These are phyloP conservation scores for Pestalotiopsis sp. DNA, from an alignment of 2,329 filamentous ascomycete genomes.

Conservation along the genomic window DNA sequence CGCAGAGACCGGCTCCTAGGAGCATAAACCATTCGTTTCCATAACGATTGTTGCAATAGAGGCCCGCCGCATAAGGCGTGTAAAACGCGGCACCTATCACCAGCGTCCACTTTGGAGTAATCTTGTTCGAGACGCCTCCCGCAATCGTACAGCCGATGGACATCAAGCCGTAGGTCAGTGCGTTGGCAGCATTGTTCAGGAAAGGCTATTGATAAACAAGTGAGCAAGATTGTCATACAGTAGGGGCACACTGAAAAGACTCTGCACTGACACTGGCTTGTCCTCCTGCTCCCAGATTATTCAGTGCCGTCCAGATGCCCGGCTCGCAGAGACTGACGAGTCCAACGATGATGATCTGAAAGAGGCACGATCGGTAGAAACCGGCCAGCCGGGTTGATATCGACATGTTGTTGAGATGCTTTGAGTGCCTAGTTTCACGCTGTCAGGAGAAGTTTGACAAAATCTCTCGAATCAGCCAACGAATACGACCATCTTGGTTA, in stretches of 20 bases:
- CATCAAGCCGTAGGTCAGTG: constrained; percentile 4
- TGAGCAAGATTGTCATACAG: background rate
- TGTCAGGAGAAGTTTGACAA: background rate
- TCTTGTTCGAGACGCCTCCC: constrained; percentile 3
- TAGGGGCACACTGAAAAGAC: background rate
- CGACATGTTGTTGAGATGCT: background rate
- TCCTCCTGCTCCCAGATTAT: constrained; percentile 3
- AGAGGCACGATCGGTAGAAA: constrained; percentile 3
- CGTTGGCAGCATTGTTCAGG: constrained; percentile 3
- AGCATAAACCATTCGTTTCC: constrained; percentile 8
- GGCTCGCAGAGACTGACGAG: constrained; percentile 6
- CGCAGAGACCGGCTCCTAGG: background rate
- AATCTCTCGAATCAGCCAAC: background rate
- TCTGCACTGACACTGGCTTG: constrained; percentile 1
- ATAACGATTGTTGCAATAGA: constrained; percentile 7
- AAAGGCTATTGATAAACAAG: background rate
- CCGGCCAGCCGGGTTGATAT: background rate
- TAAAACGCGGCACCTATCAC: background rate
- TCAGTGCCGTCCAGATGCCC: constrained; percentile 1
- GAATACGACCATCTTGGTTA: background rate
- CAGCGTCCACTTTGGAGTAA: constrained; percentile 5
- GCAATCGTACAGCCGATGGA: constrained; percentile 3
- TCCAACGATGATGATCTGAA: constrained; percentile 4
- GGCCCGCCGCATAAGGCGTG: background rate
- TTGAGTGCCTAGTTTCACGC: background rate